These are phyloP conservation scores for Rutstroemia sp. DNA, from an alignment of 2,329 filamentous ascomycete species.

Conservation along the genomic window DNA sequence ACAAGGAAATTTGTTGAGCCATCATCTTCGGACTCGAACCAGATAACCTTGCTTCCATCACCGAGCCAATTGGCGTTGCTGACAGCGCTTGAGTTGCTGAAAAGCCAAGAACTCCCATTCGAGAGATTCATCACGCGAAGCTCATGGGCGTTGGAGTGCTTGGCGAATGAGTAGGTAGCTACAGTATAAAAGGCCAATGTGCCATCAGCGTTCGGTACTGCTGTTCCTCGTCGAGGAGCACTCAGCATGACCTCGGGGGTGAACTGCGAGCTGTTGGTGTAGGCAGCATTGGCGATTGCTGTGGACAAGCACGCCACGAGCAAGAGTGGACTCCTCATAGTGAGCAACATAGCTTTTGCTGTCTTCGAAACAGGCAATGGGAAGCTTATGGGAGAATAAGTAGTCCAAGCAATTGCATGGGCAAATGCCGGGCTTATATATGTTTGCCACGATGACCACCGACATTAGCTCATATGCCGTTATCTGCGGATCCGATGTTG, in stretches of 20 bases:
- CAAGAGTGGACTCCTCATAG: conserved; percentile 3
- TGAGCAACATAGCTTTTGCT: conserved; percentile 5
- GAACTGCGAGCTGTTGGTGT: conserved; percentile 35
- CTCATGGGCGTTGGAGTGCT: conserved; percentile 55
- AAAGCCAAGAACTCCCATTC: conserved; percentile 14
- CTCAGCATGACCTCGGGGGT: conserved; percentile 70
- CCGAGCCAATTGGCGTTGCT: conserved; percentile 21
- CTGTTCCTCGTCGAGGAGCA: conserved; percentile 62
- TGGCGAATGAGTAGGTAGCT: conserved; percentile 71
- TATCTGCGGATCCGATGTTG: conserved; percentile 1
- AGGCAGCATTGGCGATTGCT: conserved; percentile 7
- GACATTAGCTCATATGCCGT: not conserved
- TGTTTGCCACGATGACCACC: not conserved
- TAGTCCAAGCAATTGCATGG: not conserved
- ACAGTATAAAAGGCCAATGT: conserved; percentile 58
- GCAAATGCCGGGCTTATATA: not conserved
- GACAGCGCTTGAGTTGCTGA: conserved; percentile 21
- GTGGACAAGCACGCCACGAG: conserved; percentile 1
- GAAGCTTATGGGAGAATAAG: not conserved
- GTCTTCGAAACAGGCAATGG: not conserved
- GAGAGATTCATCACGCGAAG: conserved; percentile 54
- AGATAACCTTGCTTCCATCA: conserved; percentile 19
- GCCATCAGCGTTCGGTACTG: conserved; percentile 59
- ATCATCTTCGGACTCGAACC: conserved; percentile 20
- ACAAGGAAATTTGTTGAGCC: conserved; percentile 20